A percentile compares a stretch with the other conserved stretches of the same genome.
Evolutionary conservation across 2,329 filamentous ascomycete genomes (phyloP).

Genomic region (Cercospora sesami): DNA sequence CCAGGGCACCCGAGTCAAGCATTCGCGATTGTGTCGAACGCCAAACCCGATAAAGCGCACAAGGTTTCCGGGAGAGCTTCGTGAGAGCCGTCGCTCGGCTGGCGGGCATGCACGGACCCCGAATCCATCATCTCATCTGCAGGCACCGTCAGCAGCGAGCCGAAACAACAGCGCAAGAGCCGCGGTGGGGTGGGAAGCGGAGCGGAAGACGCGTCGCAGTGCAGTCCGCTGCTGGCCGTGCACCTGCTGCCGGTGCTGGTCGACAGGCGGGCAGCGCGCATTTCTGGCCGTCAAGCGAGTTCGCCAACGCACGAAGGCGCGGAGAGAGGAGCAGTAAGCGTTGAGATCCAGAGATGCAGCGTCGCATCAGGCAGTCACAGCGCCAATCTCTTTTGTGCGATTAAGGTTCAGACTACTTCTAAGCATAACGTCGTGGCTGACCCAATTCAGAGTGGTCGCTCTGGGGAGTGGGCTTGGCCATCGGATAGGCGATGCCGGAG

Average conservation of each 20-base stretch:
- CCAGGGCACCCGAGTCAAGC: constrained; percentile 10
- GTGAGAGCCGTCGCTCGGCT: constrained; percentile 8
- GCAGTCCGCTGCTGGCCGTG: not conserved
- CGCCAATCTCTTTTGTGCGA: constrained; percentile 22
- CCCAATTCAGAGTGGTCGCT: not conserved
- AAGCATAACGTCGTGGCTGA: constrained; percentile 30
- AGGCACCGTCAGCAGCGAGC: not conserved
- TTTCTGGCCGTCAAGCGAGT: constrained; percentile 3
- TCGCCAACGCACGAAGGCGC: not conserved
- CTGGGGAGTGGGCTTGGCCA: constrained; percentile 14
- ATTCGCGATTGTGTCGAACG: constrained; percentile 8
- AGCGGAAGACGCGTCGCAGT: not conserved
- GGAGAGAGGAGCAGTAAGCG: constrained; percentile 17
- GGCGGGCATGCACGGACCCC: constrained; percentile 5
- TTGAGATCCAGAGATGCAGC: constrained; percentile 12
- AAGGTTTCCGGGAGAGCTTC: constrained; percentile 18
- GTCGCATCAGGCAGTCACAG: constrained; percentile 30
- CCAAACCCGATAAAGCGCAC: constrained; percentile 19
- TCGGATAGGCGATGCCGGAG: constrained; percentile 26
- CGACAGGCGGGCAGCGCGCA: not conserved
- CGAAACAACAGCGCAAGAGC: not conserved
- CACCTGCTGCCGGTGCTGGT: not conserved
- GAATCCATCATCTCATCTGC: not conserved
- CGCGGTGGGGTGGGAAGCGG: not conserved
- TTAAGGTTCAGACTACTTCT: constrained; percentile 28